Percentiles rank a stretch among this genome's conserved stretches.
Evolutionary conservation across 2,329 filamentous ascomycete genomes (phyloP).

Genomic region (Orbilia brochopaga): DNA sequence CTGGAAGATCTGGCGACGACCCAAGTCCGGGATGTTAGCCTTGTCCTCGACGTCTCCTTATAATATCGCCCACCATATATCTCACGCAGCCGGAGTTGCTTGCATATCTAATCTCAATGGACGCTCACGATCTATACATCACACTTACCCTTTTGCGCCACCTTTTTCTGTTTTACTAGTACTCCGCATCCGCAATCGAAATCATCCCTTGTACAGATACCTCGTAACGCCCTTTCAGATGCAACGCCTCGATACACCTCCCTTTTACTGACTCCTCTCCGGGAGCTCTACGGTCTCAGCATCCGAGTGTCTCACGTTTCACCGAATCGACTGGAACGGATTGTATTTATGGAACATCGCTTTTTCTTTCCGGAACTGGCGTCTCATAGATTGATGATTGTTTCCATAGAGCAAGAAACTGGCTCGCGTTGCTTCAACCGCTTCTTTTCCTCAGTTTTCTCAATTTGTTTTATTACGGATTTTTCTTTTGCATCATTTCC

Average conservation of each 20-base stretch:
- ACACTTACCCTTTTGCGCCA: conserved; percentile 32
- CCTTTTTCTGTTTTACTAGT: conserved; percentile 34
- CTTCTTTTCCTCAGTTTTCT: conserved; percentile 11
- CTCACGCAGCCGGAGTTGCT: conserved; percentile 22
- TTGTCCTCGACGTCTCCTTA: conserved; percentile 87
- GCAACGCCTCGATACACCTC: conserved; percentile 23
- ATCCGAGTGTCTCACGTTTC: conserved; percentile 34
- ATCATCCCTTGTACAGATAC: conserved; percentile 49
- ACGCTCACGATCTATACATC: conserved; percentile 51
- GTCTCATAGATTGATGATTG: conserved; percentile 51
- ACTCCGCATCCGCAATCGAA: conserved; percentile 21
- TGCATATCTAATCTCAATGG: conserved; percentile 25
- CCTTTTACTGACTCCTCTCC: conserved; percentile 29
- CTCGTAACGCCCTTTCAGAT: conserved; percentile 44
- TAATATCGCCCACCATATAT: conserved; percentile 56
- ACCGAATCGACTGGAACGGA: conserved; percentile 34
- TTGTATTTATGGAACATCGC: conserved; percentile 51
- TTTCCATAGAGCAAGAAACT: conserved; percentile 50
- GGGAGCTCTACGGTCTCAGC: conserved; percentile 31
- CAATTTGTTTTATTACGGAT: conserved; percentile 45
- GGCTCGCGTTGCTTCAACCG: conserved; percentile 26
- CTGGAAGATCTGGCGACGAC: conserved; percentile 91
- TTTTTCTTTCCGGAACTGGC: conserved; percentile 46
- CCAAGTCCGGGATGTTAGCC: conserved; percentile 91
- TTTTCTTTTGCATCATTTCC: conserved; percentile 12